Evolutionary conservation across 768 basidiomycete genomes (phyloP).

Genomic region (Amanita jacksonii): DNA sequence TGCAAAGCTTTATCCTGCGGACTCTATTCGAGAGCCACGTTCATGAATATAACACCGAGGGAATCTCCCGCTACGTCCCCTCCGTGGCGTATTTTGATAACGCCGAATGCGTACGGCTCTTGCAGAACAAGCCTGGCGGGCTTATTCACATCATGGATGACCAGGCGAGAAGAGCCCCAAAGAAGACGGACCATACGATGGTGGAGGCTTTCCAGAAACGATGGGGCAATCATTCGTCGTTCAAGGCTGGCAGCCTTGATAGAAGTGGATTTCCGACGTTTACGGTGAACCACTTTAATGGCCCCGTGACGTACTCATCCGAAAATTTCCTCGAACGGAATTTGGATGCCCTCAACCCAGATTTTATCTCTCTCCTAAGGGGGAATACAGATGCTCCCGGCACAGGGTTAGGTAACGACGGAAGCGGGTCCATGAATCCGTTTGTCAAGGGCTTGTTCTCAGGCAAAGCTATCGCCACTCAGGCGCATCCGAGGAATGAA

Average conservation of each 20-base stretch:
- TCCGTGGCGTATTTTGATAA: constrained; percentile 83
- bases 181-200: constrained; percentile 93
- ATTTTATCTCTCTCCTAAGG: constrained; percentile 84
- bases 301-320: constrained; percentile 84
- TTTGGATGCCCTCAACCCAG: constrained; percentile 82
- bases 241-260: constrained; percentile 73
- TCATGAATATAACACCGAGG: constrained; percentile 78
- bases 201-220: constrained; percentile 90
- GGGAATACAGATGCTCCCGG: constrained; percentile 37
- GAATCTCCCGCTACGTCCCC: constrained; percentile 61
- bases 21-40: constrained; percentile 73
- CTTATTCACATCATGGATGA: constrained; percentile 98
- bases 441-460: constrained; percentile 90
- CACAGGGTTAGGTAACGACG: constrained; percentile 35
- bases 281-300: constrained; percentile 87
- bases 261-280: constrained; percentile 79
- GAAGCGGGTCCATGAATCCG: constrained; percentile 76
- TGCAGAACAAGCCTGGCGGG: constrained; percentile 84
- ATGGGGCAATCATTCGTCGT: constrained; percentile 89
- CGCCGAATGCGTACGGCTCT: constrained; percentile 75
- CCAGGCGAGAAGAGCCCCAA: constrained; percentile 75
- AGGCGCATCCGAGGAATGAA: constrained; percentile 86
- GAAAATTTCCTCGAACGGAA: constrained; percentile 88
- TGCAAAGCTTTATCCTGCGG: constrained; percentile 77
- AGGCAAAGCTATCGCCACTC: constrained; percentile 81